These are phyloP conservation scores for Suhomyces canberraensis DNA, from an alignment of 805 yeast genomes.

Conservation along the genomic window DNA sequence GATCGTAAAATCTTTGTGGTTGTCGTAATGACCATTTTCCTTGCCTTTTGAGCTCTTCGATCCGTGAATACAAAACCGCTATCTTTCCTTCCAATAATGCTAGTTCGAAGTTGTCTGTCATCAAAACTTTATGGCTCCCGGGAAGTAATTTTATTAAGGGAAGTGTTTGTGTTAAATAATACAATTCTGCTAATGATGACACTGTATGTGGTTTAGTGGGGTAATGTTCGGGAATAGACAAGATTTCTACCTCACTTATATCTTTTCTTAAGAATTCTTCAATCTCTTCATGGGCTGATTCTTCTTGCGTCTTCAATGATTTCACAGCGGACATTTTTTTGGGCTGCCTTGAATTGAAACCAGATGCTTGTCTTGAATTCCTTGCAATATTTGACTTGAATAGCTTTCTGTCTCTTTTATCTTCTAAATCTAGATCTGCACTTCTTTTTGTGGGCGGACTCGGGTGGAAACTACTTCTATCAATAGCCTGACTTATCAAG, in stretches of 20 bases:
- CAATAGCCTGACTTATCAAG: slow-evolving; percentile 3
- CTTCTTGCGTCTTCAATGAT: slow-evolving; percentile 19
- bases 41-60: slow-evolving; percentile 84
- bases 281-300: slow-evolving; percentile 18
- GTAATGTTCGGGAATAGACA: slow-evolving; percentile 41
- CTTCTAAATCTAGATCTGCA: neutral
- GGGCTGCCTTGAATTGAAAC: slow-evolving; percentile 1
- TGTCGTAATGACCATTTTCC: slow-evolving; percentile 91
- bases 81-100: slow-evolving; percentile 88
- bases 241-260: slow-evolving; percentile 31
- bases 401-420: neutral
- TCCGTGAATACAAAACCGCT: slow-evolving; percentile 83
- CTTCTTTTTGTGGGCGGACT: neutral
- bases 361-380: slow-evolving; percentile 1
- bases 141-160: slow-evolving; percentile 81
- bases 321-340: slow-evolving; percentile 8
- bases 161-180: slow-evolving; percentile 81
- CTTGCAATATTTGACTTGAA: neutral
- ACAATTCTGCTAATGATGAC: slow-evolving; percentile 76
- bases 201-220: slow-evolving; percentile 40
- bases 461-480: slow-evolving; percentile 1
- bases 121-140: slow-evolving; percentile 78
- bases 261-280: slow-evolving; percentile 21
- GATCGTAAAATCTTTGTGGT: slow-evolving; percentile 69
- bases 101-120: slow-evolving; percentile 81